These are phyloP conservation scores for Lactarius vividus DNA, from an alignment of 768 basidiomycete genomes.

Conservation along the genomic window DNA sequence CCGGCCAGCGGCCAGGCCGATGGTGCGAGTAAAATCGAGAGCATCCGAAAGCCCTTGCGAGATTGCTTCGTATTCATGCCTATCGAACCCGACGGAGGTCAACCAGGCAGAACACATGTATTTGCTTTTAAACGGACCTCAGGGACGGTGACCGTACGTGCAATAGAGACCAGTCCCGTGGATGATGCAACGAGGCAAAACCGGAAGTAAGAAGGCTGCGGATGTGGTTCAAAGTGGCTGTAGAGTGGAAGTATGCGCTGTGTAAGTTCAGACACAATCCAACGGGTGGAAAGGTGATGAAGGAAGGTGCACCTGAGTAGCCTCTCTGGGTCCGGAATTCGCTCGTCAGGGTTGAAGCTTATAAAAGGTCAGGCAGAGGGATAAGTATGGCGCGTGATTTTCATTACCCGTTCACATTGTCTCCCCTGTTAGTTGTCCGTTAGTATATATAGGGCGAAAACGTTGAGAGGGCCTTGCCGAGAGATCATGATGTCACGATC, in stretches of 20 bases:
- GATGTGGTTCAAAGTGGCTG: slow-evolving; percentile 90
- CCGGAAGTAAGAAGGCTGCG: slow-evolving; percentile 89
- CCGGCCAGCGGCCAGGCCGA: slow-evolving; percentile 63
- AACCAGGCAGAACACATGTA: neutral
- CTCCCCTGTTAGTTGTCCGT: slow-evolving; percentile 59
- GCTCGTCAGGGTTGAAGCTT: slow-evolving; percentile 70
- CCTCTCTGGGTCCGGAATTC: slow-evolving; percentile 87
- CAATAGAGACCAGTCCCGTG: slow-evolving; percentile 85
- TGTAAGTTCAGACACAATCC: neutral
- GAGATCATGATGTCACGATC: slow-evolving; percentile 82
- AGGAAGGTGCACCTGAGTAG: slow-evolving; percentile 58
- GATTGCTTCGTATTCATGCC: slow-evolving; percentile 81
- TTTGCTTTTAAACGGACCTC: slow-evolving; percentile 42
- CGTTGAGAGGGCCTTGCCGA: slow-evolving; percentile 43
- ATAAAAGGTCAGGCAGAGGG: neutral
- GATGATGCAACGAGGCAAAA: slow-evolving; percentile 90
- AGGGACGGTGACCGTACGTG: slow-evolving; percentile 87
- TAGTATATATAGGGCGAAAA: neutral
- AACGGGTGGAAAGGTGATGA: neutral
- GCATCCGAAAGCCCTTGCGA: slow-evolving; percentile 84
- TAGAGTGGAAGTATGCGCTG: slow-evolving; percentile 95
- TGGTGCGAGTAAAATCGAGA: slow-evolving; percentile 87
- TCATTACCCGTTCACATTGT: slow-evolving; percentile 89
- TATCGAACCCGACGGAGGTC: slow-evolving; percentile 31
- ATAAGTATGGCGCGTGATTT: neutral